Evolutionary conservation across 2,329 filamentous ascomycete genomes (phyloP).

Genomic region (Mycosphaerelloides madeirae): DNA sequence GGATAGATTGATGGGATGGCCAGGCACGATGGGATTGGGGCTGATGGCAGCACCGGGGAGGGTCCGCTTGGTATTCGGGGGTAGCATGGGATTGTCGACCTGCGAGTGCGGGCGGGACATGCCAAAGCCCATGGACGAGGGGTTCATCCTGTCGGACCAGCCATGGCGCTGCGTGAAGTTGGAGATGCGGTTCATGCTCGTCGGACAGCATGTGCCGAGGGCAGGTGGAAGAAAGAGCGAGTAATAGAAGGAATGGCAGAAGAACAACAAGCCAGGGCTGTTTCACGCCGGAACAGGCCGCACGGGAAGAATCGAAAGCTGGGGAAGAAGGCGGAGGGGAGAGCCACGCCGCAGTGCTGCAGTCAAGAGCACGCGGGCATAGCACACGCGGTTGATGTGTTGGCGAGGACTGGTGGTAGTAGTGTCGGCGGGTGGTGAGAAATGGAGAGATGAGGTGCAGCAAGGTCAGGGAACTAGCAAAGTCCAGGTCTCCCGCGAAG

Average conservation of each 20-base stretch:
- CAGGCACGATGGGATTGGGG: conserved; percentile 60
- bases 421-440: too few species aligned
- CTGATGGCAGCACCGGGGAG: conserved; percentile 42
- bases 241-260: neutral
- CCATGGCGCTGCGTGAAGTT: conserved; percentile 65
- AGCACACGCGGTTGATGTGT: too few species aligned
- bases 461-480: too few species aligned
- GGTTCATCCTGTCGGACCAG: conserved; percentile 56
- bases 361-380: too few species aligned
- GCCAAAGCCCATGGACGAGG: conserved; percentile 52
- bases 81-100: conserved; percentile 13
- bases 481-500: too few species aligned
- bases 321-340: too few species aligned
- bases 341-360: too few species aligned
- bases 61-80: conserved; percentile 48
- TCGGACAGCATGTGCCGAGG: conserved; percentile 16
- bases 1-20: conserved; percentile 80
- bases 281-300: too few species aligned
- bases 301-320: too few species aligned
- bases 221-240: conserved; percentile 6
- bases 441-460: too few species aligned
- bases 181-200: conserved; percentile 61
- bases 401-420: too few species aligned
- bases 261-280: neutral
- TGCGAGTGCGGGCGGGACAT: conserved; percentile 53